Conservation (phyloP, 805 yeast genomes). For the Kluyveromyces nonfermentans region DNA sequence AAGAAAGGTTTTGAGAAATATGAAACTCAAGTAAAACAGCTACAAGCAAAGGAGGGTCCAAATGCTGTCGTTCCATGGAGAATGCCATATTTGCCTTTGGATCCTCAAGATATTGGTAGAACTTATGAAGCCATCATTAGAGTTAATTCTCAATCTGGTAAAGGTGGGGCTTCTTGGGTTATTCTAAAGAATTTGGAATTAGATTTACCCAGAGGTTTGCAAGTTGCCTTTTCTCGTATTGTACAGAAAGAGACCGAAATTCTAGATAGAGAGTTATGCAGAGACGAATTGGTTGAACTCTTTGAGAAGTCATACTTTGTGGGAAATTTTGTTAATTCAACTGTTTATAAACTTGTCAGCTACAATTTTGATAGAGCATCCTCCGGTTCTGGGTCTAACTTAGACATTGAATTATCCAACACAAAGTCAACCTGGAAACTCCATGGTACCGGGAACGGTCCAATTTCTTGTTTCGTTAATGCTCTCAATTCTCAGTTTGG, state of each 20-base stretch:
- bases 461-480: slow-evolving; percentile 63
- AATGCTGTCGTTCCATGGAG: slow-evolving; percentile 45
- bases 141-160: slow-evolving; percentile 81
- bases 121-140: slow-evolving; percentile 89
- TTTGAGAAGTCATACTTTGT: slow-evolving; percentile 53
- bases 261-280: slow-evolving; percentile 61
- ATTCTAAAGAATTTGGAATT: slow-evolving; percentile 65
- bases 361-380: slow-evolving; percentile 34
- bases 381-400: not conserved
- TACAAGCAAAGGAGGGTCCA: slow-evolving; percentile 30
- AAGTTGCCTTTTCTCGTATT: slow-evolving; percentile 60
- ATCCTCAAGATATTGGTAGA: slow-evolving; percentile 77
- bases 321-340: slow-evolving; percentile 12
- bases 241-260: slow-evolving; percentile 65
- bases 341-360: slow-evolving; percentile 32
- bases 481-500: slow-evolving; percentile 45
- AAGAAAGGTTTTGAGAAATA: slow-evolving; percentile 64
- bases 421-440: slow-evolving; percentile 21
- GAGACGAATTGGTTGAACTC: slow-evolving; percentile 53
- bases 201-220: slow-evolving; percentile 74
- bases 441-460: slow-evolving; percentile 71
- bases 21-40: slow-evolving; percentile 12
- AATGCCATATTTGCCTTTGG: slow-evolving; percentile 75
- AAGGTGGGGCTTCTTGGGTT: slow-evolving; percentile 88
- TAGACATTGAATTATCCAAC: not conserved